phyloP scores from a whole-genome alignment of 768 basidiomycete species.

The Pleurotus djamor region DNA sequence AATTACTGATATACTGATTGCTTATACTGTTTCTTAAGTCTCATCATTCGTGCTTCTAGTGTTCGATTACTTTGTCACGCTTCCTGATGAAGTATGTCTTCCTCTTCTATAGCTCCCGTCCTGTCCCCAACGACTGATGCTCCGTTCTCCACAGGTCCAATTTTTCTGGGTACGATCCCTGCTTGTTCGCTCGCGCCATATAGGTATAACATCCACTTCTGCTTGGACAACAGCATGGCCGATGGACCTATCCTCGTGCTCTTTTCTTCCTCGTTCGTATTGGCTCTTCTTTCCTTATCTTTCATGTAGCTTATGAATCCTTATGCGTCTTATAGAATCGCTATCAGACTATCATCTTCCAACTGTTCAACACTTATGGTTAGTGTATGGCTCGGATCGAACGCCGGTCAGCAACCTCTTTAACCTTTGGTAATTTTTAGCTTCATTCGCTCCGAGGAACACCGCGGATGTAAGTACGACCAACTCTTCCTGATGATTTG shows the following conservation, averaged over 20 bases:
- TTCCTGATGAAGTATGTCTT: not conserved
- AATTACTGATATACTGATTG: not conserved
- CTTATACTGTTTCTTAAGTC: not conserved
- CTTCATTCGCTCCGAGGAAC: not conserved
- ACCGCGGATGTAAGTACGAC: not conserved
- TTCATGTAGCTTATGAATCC: too few relatives aligned
- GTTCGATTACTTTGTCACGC: conserved; percentile 1
- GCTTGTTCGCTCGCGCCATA: not conserved
- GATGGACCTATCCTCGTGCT: conserved; percentile 1
- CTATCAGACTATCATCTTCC: conserved; percentile 2
- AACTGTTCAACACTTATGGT: not conserved
- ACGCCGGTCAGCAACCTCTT: not conserved
- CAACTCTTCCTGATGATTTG: not conserved
- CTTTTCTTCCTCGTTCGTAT: not conserved
- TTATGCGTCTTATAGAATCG: not conserved
- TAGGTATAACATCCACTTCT: not conserved
- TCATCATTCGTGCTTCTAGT: not conserved
- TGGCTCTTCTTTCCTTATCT: too few relatives aligned
- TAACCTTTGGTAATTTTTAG: not conserved
- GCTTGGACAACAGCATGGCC: not conserved
- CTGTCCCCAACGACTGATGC: not conserved
- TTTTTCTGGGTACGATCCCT: not conserved
- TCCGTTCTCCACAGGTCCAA: not conserved
- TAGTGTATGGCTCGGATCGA: not conserved
- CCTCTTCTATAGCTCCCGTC: too few relatives aligned